Evolutionary conservation across 176 grass and related monocot genomes (phyloP), one percentile per base, ranked within the genome.

Genomic region (Rhipidocladum racemiflorum): DNA sequence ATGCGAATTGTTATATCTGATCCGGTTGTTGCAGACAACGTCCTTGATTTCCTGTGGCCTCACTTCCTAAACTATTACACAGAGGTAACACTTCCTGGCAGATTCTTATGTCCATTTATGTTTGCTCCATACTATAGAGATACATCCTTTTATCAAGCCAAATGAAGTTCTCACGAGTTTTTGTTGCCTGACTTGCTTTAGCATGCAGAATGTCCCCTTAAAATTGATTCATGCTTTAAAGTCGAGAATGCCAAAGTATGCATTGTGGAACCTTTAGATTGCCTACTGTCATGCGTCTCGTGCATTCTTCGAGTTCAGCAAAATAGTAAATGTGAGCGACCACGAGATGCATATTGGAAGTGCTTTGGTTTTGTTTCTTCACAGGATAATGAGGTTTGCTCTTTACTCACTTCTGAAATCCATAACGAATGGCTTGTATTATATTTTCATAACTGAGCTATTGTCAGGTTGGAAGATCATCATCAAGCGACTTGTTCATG

Each of bases 21-120:
- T 71, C 85, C 87, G 23, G 72, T 48, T 84, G 67, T 87, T 83
- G 88, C 83, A 56, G 85, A 78, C 23, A 85, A 23, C 79, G 80
- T 94, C 59, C 81, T 97, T 51, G 87, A 94, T 90, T 85, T 97
- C 60, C 76, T 94, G 23, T 97, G 91, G 94, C 76, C 91, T 70
- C 91, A 97, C 74, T 97, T 97, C 75, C 39, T 87, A 70, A 88
- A 79, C 40, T 90, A 94, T 88, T 94, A 92, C 83, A 71, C 45
- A 25, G 94, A 94, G 87, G 94, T 97, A 75, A 49, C 11, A 71
- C 25, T 74, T 23, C 62, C 50, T 62, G 65, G 69, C 39, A 51
- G 60, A 24, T 40, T 66, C 67, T 30, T 73, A 23, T 84, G 46
- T 59, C 48, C 28, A 5, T 70, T 65, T 78, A 21, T 73, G 59